A percentile compares a stretch with the other conserved stretches of the same genome.
Conservation (phyloP, 2,329 filamentous ascomycete genomes). For the Botryotinia globosa region DNA sequence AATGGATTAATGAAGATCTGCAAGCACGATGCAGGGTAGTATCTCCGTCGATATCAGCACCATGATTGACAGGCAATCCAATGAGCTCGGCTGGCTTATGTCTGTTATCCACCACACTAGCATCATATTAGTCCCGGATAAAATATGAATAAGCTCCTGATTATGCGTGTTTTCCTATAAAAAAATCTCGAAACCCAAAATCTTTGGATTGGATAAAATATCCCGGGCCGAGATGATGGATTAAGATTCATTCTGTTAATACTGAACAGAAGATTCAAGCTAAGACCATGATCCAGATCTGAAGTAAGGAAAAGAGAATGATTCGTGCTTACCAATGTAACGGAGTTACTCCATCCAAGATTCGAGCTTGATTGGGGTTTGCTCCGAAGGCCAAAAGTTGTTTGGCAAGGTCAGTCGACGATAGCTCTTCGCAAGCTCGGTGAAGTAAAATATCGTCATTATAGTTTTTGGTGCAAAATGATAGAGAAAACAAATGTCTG, state of each 20-base stretch:
- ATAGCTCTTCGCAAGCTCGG: not conserved
- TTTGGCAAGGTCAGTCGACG: not conserved
- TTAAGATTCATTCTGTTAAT: not conserved
- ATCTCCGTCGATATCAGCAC: conserved; percentile 19
- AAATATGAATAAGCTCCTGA: not conserved
- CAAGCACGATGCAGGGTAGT: conserved; percentile 22
- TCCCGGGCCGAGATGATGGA: not conserved
- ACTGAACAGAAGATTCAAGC: not conserved
- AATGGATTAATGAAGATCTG: not conserved
- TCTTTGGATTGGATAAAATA: not conserved
- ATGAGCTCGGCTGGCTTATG: not conserved
- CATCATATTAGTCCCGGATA: not conserved
- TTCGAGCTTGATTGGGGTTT: conserved; percentile 8
- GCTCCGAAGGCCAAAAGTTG: not conserved
- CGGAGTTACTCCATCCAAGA: not conserved
- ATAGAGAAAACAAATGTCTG: not conserved
- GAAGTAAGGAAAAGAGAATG: not conserved
- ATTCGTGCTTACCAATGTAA: not conserved
- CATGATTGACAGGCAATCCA: conserved; percentile 15
- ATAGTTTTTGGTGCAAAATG: not conserved
- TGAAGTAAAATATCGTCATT: conserved; percentile 2
- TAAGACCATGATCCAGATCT: not conserved
- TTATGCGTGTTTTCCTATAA: not conserved
- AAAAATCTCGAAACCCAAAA: accelerated
- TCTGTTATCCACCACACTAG: not conserved